These are phyloP conservation scores for Coelastrella sp. DNA, from an alignment of 139 green algal species.

Conservation along the genomic window DNA sequence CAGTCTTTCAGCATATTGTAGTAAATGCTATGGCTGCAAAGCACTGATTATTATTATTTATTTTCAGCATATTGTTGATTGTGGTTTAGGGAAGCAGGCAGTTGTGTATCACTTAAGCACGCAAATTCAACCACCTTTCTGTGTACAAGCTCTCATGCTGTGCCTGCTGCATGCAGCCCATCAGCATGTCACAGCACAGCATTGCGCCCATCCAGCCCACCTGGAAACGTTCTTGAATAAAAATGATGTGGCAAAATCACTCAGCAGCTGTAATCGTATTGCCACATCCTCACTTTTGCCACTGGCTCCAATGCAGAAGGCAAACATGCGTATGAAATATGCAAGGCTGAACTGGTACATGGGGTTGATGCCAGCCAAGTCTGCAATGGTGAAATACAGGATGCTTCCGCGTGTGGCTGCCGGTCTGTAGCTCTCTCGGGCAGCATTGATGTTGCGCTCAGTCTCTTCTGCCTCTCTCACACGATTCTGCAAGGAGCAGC, in stretches of 20 bases:
- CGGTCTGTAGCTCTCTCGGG: constrained; percentile 84
- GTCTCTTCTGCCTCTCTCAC: constrained; percentile 86
- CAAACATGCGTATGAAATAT: constrained; percentile 87
- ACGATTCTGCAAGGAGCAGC: constrained; percentile 55
- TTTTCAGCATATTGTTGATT: neutral
- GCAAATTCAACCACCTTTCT: no score
- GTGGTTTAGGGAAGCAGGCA: neutral
- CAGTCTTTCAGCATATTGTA: neutral
- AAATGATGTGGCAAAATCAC: constrained; percentile 76
- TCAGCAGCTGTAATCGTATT: constrained; percentile 72
- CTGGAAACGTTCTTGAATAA: constrained; percentile 86
- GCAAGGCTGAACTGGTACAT: constrained; percentile 88
- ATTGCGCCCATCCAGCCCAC: constrained; percentile 27
- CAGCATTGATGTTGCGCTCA: constrained; percentile 82
- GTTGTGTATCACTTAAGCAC: neutral
- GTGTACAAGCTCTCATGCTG: neutral
- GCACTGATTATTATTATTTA: no score
- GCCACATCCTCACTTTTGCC: constrained; percentile 71
- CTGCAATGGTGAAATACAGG: constrained; percentile 92
- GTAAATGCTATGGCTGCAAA: no score
- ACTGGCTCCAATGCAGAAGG: constrained; percentile 78
- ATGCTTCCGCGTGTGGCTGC: constrained; percentile 86
- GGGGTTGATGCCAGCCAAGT: constrained; percentile 81
- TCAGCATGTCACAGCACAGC: no score
- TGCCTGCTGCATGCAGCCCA: neutral